Conservation (phyloP, 2,329 filamentous ascomycete species). For the Penicillium sp. region DNA sequence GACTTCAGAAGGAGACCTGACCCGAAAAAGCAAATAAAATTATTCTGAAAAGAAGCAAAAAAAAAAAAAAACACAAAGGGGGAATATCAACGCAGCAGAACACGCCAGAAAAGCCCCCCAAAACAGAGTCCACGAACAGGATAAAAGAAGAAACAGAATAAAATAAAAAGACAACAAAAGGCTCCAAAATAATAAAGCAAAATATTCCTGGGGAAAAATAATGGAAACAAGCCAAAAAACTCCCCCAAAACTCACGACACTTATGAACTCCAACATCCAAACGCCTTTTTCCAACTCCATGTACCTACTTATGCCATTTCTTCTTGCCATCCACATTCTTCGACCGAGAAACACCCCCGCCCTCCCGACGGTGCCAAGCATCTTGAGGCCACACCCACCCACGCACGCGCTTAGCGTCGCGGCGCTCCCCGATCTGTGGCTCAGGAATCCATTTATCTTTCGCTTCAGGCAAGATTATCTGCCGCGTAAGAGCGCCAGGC, state of each 20-base stretch:
- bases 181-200: too few relatives aligned
- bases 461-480: slow-evolving; percentile 55
- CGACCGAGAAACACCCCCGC: slow-evolving; percentile 38
- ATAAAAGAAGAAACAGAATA: slow-evolving; percentile 22
- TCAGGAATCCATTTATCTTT: slow-evolving; percentile 68
- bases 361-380: slow-evolving; percentile 62
- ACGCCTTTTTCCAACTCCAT: neutral
- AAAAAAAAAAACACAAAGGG: neutral
- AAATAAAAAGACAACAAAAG: too few relatives aligned
- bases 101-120: neutral
- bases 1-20: neutral
- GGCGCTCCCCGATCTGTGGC: slow-evolving; percentile 61
- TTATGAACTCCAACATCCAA: slow-evolving; percentile 11
- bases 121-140: neutral
- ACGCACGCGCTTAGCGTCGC: slow-evolving; percentile 62
- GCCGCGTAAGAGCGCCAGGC: slow-evolving; percentile 60
- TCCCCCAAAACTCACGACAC: neutral
- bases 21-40: slow-evolving; percentile 11
- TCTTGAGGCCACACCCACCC: slow-evolving; percentile 68
- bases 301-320: slow-evolving; percentile 42
- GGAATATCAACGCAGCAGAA: slow-evolving; percentile 4
- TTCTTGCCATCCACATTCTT: slow-evolving; percentile 34
- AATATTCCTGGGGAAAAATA: too few relatives aligned
- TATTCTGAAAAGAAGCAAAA: too few relatives aligned
- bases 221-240: too few relatives aligned